Evolutionary conservation across 768 basidiomycete species (phyloP).

Genomic region (Trametes maxima): DNA sequence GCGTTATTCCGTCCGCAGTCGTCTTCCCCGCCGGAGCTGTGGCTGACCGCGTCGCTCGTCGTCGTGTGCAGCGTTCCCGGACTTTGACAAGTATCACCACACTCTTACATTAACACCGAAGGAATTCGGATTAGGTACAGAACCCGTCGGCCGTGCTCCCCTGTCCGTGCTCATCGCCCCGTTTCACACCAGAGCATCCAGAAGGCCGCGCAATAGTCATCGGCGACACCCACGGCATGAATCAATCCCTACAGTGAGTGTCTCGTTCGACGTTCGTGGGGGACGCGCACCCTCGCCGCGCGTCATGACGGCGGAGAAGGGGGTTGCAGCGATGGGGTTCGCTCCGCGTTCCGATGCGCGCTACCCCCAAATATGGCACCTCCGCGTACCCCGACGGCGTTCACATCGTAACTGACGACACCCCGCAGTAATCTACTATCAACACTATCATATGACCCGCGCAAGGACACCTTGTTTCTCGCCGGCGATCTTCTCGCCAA

Average conservation of each 20-base stretch:
- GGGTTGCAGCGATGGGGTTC: background rate
- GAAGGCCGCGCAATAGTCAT: slow-evolving; percentile 68
- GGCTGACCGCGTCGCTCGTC: background rate
- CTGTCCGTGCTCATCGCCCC: background rate
- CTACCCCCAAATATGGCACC: background rate
- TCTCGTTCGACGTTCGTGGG: background rate
- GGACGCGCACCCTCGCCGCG: background rate
- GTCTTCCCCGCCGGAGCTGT: background rate
- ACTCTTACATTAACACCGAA: slow-evolving; percentile 45
- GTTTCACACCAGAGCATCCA: slow-evolving; percentile 45
- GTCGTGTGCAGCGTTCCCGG: slow-evolving; percentile 44
- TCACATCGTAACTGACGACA: background rate
- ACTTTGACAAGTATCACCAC: slow-evolving; percentile 55
- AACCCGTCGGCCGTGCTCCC: background rate
- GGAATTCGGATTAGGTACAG: slow-evolving; percentile 59
- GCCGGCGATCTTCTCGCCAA: slow-evolving; percentile 84
- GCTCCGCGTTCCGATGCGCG: background rate
- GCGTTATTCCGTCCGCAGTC: background rate
- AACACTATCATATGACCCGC: slow-evolving; percentile 59
- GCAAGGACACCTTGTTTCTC: slow-evolving; percentile 72
- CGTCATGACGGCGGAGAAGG: too few relatives aligned
- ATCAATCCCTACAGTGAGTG: slow-evolving; percentile 63
- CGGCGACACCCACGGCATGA: slow-evolving; percentile 90
- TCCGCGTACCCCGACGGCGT: background rate
- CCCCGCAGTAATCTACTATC: slow-evolving; percentile 60